A percentile compares a stretch with the other conserved stretches of the same genome.
Conservation (phyloP, 2,329 filamentous ascomycete species). For the Talaromyces sp. region DNA sequence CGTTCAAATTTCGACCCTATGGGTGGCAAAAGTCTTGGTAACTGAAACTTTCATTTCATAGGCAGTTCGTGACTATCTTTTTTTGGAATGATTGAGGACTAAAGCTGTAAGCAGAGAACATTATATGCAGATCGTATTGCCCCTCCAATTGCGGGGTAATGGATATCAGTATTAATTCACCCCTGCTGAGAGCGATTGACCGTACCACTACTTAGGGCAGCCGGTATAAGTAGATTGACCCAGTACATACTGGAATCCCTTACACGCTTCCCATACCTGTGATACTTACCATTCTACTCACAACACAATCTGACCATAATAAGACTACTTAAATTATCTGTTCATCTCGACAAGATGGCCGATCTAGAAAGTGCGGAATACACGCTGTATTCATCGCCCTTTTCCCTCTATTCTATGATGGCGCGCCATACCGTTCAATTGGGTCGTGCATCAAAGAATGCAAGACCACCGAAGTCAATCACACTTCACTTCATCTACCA, state of each 20-base stretch:
- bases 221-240: not conserved
- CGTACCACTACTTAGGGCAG: not conserved
- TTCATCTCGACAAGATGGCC: not conserved
- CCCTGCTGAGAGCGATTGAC: not conserved
- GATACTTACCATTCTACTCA: not conserved
- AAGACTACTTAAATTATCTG: not conserved
- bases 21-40: not conserved
- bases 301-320: not conserved
- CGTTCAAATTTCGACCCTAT: not conserved
- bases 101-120: not conserved
- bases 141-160: slow-evolving; percentile 5
- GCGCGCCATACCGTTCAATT: slow-evolving; percentile 11
- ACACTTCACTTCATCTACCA: slow-evolving; percentile 6
- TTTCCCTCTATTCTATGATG: slow-evolving; percentile 17
- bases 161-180: not conserved
- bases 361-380: slow-evolving; percentile 7
- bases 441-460: not conserved
- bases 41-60: not conserved
- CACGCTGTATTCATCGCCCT: slow-evolving; percentile 13
- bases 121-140: not conserved
- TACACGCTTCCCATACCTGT: not conserved
- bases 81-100: not conserved
- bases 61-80: not conserved
- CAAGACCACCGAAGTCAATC: not conserved
- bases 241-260: too few species aligned